Conservation (phyloP, 805 yeast genomes). For the Tetrapisispora nanseiensis region DNA sequence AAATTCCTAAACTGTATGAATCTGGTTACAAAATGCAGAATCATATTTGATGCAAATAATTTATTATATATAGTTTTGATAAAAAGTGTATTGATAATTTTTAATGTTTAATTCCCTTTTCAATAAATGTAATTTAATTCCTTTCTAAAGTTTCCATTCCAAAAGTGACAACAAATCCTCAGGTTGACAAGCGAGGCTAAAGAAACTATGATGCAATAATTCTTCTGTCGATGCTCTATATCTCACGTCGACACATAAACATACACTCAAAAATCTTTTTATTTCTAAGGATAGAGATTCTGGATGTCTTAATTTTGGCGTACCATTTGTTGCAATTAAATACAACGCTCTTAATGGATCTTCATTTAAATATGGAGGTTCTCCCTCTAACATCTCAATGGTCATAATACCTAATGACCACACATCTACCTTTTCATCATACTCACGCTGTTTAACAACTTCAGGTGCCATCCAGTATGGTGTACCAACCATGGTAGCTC, state of each 20-base stretch:
- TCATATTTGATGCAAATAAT: neutral
- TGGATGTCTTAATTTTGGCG: constrained; percentile 88
- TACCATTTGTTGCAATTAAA: constrained; percentile 92
- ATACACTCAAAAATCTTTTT: constrained; percentile 78
- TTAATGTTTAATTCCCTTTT: neutral
- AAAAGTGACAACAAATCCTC: constrained; percentile 50
- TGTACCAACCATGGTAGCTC: constrained; percentile 98
- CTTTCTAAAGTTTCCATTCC: constrained; percentile 34
- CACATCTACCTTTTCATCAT: constrained; percentile 93
- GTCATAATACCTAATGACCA: constrained; percentile 99
- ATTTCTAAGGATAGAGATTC: constrained; percentile 70
- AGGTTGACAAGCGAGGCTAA: constrained; percentile 52
- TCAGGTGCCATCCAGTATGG: constrained; percentile 99
- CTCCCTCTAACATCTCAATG: constrained; percentile 97
- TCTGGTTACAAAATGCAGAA: neutral
- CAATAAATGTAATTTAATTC: no score
- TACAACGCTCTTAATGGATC: constrained; percentile 91
- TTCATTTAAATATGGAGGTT: constrained; percentile 95
- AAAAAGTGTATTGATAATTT: neutral
- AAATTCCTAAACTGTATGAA: neutral
- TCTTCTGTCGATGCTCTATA: constrained; percentile 88
- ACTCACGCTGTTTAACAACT: constrained; percentile 89
- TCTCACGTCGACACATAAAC: constrained; percentile 89
- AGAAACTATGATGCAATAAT: constrained; percentile 64
- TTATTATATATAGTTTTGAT: neutral